Conservation (phyloP, 139 green algal genomes). For the Micractinium sp. region DNA sequence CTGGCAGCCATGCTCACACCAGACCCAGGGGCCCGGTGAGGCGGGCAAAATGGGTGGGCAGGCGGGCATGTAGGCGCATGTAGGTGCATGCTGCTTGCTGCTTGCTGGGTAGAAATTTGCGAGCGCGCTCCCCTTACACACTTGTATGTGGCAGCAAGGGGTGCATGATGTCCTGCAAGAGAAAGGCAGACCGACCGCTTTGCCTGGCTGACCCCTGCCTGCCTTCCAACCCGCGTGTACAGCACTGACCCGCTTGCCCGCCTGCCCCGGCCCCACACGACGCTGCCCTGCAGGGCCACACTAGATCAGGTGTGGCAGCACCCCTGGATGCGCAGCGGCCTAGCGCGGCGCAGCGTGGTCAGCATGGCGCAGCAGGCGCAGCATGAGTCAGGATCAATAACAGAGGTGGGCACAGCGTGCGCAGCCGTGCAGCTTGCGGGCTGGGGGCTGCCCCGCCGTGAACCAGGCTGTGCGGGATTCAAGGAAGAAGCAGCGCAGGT, state of each 20-base stretch:
- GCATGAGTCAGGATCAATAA: background rate
- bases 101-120: too few species aligned
- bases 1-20: conserved; percentile 49
- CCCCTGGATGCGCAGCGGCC: conserved; percentile 44
- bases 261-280: background rate
- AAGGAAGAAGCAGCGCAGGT: too few species aligned
- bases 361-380: background rate
- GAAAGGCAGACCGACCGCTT: background rate
- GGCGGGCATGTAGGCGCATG: too few species aligned
- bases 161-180: background rate
- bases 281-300: conserved; percentile 34
- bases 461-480: too few species aligned
- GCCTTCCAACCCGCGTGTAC: background rate
- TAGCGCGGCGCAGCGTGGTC: conserved; percentile 1
- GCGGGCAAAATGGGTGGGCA: too few species aligned
- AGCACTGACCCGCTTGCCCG: background rate
- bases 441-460: too few species aligned
- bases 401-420: too few species aligned
- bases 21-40: conserved; percentile 29
- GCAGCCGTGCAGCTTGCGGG: too few species aligned
- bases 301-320: conserved; percentile 48
- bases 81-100: too few species aligned
- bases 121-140: background rate
- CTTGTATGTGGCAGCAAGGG: background rate
- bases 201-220: background rate